Base-by-base conservation (phyloP, 2,329 filamentous ascomycete species). In the Ciborinia camelliae region DNA sequence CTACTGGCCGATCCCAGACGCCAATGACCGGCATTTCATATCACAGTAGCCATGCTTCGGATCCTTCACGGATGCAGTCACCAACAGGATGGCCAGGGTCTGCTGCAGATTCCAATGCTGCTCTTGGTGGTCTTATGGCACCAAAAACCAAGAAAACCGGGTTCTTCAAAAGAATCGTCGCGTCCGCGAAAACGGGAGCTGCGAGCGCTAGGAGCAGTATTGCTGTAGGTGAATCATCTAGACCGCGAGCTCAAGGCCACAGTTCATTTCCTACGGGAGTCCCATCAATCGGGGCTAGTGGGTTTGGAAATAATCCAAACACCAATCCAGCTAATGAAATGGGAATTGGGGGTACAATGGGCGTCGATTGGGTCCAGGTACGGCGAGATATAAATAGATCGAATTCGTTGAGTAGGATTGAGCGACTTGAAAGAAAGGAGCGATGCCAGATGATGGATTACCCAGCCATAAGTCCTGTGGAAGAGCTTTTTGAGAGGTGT, bases 371-470 rank as follows among this genome's bases (percentile, higher is more conserved):
- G 93, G 92, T 99, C n/a, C 93, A 98, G 75, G 92, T 98, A 28
- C 89, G 95, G 43, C 87, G 95, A 53, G 96, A 99, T 77, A 90
- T 99, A 54, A 98, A 99, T 76, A 86, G 95, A 43, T 96, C 94
- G 4, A 98, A 97, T 74, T 95, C 94, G 0, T 81, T 97, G 45
- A 97, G 93, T 76, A 89, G 88, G 67, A 95, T 94, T 69, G 95
- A 99, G 78, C 85, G 89, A 26, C 82, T 87, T 47, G 95, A 99
- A 75, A 83, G 94, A 62, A 88, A 86, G 51, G 94, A 99, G 72
- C 86, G 94, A 62, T 97, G 93, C 73, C 90, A 97, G 73, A 95
- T 98, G 91, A 87, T 97, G 80, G 93, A 97, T 70, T 87, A 96
- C 68, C 89, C 92, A 0, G 90, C 93, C 0, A 84, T 98, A 52